Conservation (phyloP, 208 protist species). For the Naegleria lovaniensis region DNA sequence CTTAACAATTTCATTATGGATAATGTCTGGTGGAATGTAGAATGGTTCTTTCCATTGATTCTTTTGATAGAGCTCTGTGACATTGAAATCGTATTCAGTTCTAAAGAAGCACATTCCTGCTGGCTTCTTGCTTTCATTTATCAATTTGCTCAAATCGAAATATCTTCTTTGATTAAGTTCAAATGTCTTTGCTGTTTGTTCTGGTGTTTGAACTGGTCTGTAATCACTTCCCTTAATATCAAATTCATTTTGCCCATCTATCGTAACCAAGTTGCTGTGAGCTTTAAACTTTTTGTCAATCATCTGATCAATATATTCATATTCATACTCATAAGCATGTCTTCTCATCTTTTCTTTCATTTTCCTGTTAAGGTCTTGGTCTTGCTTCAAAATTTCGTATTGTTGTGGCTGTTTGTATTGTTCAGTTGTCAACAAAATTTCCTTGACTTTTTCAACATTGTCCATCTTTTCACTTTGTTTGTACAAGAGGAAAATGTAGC, state of each 20-base stretch:
- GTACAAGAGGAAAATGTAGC: neutral
- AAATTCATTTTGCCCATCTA: neutral
- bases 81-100: neutral
- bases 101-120: constrained; percentile 14
- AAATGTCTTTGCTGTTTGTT: neutral
- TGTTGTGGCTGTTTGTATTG: neutral
- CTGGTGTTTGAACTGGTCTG: neutral
- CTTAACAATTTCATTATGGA: neutral
- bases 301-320: constrained; percentile 22
- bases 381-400: neutral
- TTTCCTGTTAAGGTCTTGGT: neutral
- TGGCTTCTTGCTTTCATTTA: neutral
- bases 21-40: constrained; percentile 1
- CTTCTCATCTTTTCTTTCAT: neutral
- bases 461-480: constrained; percentile 6
- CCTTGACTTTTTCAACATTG: neutral
- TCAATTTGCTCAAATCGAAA: neutral
- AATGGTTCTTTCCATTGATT: neutral
- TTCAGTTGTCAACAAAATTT: neutral
- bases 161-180: constrained; percentile 10
- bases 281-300: neutral
- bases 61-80: neutral
- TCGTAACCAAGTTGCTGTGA: neutral
- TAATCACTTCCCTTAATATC: neutral
- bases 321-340: constrained; percentile 1